Conservation (phyloP, 2,329 filamentous ascomycete species). For the Neofusicoccum sp. region DNA sequence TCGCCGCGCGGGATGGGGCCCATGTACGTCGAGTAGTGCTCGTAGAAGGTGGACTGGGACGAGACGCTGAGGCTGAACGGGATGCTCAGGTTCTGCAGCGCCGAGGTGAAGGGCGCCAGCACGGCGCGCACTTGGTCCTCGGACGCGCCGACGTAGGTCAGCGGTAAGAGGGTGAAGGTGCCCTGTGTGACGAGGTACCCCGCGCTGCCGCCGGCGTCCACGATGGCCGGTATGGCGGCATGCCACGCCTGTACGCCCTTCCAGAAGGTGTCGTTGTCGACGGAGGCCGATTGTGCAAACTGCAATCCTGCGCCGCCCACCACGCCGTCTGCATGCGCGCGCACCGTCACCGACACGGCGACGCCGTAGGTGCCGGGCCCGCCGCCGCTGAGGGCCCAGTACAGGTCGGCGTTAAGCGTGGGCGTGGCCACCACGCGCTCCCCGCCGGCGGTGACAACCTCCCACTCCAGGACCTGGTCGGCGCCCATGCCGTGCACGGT, state of each 20-base stretch:
- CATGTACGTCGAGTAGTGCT: conserved; percentile 28
- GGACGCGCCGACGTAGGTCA: not conserved
- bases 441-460: conserved; percentile 34
- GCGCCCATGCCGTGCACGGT: conserved; percentile 27
- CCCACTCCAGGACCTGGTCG: conserved; percentile 32
- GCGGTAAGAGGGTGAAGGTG: not conserved
- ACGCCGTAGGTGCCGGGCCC: conserved; percentile 34
- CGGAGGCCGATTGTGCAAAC: not conserved
- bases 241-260: not conserved
- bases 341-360: conserved; percentile 30
- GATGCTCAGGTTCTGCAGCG: conserved; percentile 24
- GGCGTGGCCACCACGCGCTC: conserved; percentile 27
- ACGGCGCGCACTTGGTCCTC: not conserved
- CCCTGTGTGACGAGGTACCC: not conserved
- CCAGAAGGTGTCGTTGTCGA: not conserved
- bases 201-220: not conserved
- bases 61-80: conserved; percentile 25
- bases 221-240: not conserved
- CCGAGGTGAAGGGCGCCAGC: conserved; percentile 26
- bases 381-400: conserved; percentile 36
- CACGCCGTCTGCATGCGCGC: conserved; percentile 24
- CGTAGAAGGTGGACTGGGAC: conserved; percentile 25
- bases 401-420: conserved; percentile 32
- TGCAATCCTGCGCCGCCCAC: conserved; percentile 27
- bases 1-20: conserved; percentile 29